Evolutionary conservation across 164 flowering plant species (phyloP).

Genomic region (Vitis riparia): DNA sequence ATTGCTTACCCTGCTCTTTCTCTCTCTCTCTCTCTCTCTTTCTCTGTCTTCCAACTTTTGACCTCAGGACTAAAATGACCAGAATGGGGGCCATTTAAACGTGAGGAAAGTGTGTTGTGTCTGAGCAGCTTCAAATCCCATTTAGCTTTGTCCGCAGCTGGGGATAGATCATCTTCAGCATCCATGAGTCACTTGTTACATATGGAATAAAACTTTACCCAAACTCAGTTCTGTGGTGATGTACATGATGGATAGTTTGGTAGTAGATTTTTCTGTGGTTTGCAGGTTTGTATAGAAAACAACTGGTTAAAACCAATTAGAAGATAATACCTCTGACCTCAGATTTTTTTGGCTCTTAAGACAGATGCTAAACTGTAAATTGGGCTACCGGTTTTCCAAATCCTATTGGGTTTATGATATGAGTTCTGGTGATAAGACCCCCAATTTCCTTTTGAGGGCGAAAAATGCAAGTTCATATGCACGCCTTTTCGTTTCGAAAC

Average conservation of each 20-base stretch:
- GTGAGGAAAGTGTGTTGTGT: background rate
- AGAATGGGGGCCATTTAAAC: too few relatives aligned
- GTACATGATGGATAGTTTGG: background rate
- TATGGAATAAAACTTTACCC: background rate
- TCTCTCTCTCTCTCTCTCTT: too few relatives aligned
- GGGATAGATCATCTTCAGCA: background rate
- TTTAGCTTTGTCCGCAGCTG: background rate
- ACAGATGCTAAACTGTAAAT: background rate
- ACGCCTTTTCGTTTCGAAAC: too few relatives aligned
- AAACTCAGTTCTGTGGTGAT: background rate
- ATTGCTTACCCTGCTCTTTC: too few relatives aligned
- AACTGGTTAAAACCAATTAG: background rate
- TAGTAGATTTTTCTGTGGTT: background rate
- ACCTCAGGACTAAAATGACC: too few relatives aligned
- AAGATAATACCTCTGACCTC: background rate
- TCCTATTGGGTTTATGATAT: too few relatives aligned
- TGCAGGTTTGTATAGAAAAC: slow-evolving; percentile 5
- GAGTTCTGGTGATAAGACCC: too few relatives aligned
- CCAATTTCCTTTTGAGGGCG: too few relatives aligned
- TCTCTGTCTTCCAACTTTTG: too few relatives aligned
- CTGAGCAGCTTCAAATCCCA: background rate
- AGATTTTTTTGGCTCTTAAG: background rate
- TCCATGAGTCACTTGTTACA: background rate
- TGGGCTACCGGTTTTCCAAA: too few relatives aligned
- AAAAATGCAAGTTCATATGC: too few relatives aligned